Evolutionary conservation across 805 yeast species (phyloP).

Genomic region (Kodamaea neixiangensis): DNA sequence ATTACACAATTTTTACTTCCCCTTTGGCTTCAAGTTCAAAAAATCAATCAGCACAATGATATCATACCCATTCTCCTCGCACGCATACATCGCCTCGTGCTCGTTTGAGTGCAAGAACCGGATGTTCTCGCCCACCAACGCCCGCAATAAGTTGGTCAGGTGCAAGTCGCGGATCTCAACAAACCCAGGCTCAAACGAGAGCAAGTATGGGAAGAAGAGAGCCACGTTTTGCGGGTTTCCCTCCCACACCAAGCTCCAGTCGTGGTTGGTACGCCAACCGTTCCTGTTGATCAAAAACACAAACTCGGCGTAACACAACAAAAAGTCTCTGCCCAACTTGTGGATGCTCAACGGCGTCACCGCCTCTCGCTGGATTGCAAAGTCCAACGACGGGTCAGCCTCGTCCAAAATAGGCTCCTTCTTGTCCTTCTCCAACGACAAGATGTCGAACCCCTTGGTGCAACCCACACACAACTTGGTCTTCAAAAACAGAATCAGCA

Average conservation of each 20-base stretch:
- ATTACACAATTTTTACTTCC: slow-evolving; percentile 1
- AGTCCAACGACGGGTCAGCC: slow-evolving; percentile 97
- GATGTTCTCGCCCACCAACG: slow-evolving; percentile 91
- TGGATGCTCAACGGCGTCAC: slow-evolving; percentile 91
- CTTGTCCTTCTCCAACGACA: slow-evolving; percentile 77
- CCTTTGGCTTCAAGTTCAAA: slow-evolving; percentile 59
- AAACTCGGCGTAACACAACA: slow-evolving; percentile 87
- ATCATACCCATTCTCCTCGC: slow-evolving; percentile 88
- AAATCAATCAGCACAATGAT: slow-evolving; percentile 91
- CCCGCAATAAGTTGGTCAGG: slow-evolving; percentile 78
- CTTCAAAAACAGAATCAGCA: slow-evolving; percentile 86
- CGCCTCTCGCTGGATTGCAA: slow-evolving; percentile 76
- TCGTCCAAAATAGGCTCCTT: slow-evolving; percentile 92
- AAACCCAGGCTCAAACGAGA: slow-evolving; percentile 87
- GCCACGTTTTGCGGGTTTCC: slow-evolving; percentile 93
- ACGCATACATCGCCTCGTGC: slow-evolving; percentile 90
- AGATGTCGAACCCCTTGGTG: slow-evolving; percentile 93
- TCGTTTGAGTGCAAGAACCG: slow-evolving; percentile 86
- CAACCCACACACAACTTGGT: slow-evolving; percentile 93
- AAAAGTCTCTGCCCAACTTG: slow-evolving; percentile 77
- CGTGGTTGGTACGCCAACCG: slow-evolving; percentile 95
- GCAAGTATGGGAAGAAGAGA: slow-evolving; percentile 87
- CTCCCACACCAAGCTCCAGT: slow-evolving; percentile 96
- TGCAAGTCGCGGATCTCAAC: slow-evolving; percentile 93
- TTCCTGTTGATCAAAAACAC: slow-evolving; percentile 92